Evolutionary conservation across 768 basidiomycete genomes (phyloP), one percentile per base, ranked within the genome.

Genomic region (Rhodotorula taiwanensis): DNA sequence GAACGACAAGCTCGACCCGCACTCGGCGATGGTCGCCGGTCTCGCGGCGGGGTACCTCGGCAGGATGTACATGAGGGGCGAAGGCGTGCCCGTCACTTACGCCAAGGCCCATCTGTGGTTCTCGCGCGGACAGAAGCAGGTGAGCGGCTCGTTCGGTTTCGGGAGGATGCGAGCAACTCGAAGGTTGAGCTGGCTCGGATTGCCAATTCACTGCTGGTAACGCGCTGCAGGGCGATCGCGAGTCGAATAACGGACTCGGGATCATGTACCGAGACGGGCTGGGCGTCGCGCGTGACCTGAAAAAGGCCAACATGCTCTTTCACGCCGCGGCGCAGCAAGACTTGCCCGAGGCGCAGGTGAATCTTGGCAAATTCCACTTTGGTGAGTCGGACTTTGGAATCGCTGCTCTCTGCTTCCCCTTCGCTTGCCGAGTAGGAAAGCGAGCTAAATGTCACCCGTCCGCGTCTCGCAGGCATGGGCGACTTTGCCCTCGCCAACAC

Each of bases 201-300:
- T 23, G 31, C 25, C 8, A 8, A 36, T 21, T 8, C 20, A n/a
- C 30, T 25, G 31, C 5, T 23, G 8, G 23, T 33, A 6, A 4
- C 20, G 1, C 27, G 3, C 28, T 2, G 21, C 82, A 85, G 72
- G 85, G 84, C 30, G 94, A 99, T 71, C 82, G 85, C 61, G 94
- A 98, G 75, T 87, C 85, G 67, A 84, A 86, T 62, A 97, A 95
- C 72, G 87, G 86, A 0, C 78, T 99, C 41, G 95, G 93, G 1
- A 86, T 97, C 71, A 89, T 98, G 62, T 87, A 86, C 78, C 80
- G 94, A 36, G 95, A 98, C 72, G 95, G 90, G 0, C 77, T 97
- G 25, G 83, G 84, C 6, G 79, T 84, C 23, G 83, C 82, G 69
- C 75, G 77, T 30, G 88, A 95, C 72, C 51, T 79, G 31, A 81